Base-by-base conservation (phyloP, 805 yeast species). In the Lipomyces yamadae region DNA sequence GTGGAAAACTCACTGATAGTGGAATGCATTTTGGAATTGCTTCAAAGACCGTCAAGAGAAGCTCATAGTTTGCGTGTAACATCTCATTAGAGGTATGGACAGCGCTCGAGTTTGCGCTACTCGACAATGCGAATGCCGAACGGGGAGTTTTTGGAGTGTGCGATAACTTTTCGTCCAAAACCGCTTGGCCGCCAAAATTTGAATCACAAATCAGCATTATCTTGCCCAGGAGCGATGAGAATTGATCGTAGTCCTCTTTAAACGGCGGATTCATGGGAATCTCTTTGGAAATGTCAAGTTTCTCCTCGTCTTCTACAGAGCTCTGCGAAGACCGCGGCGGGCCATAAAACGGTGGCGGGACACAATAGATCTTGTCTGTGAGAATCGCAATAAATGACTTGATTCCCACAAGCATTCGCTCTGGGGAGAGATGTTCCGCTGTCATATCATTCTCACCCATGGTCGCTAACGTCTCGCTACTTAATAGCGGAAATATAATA, bases 301-400 rank as follows among this genome's bases (percentile, higher is more conserved):
- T 61, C 24, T 42, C 60, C 1, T 62, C 54, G 5, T 60, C 54
- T 8, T 52, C 63, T 56, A 48, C 55, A 54, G 30, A n/a, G 3
- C 45, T 2, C n/a, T 59, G 57, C 39, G 42, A 62, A 58, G 58
- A 48, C 13, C 59, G 56, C 67, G 85, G 86, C 2, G 85, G 80
- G 34, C 97, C 98, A 76, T 92, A 94, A 1, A 82, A 82, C 0
- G 98, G 97, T 63, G 85, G 80, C 56, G 84, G 86, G 11, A 83
- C 81, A 2, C 79, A 67, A 63, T 84, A 84, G 5, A 53, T 42
- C 61, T 81, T 83, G 67, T 91, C 96, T 63, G 85, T 83, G 45
- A 93, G 78, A 58, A 92, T 85, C n/a, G 86, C 83, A 59, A 88
- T 81, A 74, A 91, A 94, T 1, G 97, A 82, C 65, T 85, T 85